Base-by-base conservation (phyloP, 495 filamentous ascomycete species). In the Collariella sp. region DNA sequence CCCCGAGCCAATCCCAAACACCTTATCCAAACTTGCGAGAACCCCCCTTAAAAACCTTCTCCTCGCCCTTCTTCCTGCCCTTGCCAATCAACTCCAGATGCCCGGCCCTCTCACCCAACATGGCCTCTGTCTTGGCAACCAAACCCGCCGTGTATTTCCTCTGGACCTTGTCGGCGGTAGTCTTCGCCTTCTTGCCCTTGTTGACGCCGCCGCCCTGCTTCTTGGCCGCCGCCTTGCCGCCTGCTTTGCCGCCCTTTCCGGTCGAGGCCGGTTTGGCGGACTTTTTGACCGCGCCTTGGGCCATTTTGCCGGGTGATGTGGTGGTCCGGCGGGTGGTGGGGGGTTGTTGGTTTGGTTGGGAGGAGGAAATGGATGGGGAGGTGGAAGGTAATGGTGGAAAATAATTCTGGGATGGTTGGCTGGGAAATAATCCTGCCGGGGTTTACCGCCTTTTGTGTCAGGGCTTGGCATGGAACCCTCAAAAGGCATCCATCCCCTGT, bases 11-110 rank as follows among this genome's bases (percentile, higher is more conserved):
- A 2, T n/a, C 16, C 23, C 39, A 18, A 2, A 35, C 12, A n/a
- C 36, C 46, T 74, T 68, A 77, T 10, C 74, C 74, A 66, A 77
- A 77, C 71, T 76, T 77, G 57, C 70, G 41, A n/a, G 57, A 65
- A 13, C 73, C 73, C 5, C 73, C 74, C 67, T 75, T 75, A 22
- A 50, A 59, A 33, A 60, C 59, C 31, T 41, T 44, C 46, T 60
- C 49, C 16, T 65, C 60, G 49, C 46, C 56, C 46, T 62, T 66
- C 64, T 75, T 73, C 59, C 70, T 56, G 6, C 72, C 74, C 63
- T 74, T 70, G 39, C 72, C 73, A 47, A 77, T 75, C 54, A 77
- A 46, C 65, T 77, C 74, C 13, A 77, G 55, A 38, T 77, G 74
- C 0, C 74, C 73, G 23, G 71, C 74, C 9, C 73, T 58, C 61